Conservation (phyloP, 202 grass and related monocot genomes). For the Dendrocalamus latiflorus region DNA sequence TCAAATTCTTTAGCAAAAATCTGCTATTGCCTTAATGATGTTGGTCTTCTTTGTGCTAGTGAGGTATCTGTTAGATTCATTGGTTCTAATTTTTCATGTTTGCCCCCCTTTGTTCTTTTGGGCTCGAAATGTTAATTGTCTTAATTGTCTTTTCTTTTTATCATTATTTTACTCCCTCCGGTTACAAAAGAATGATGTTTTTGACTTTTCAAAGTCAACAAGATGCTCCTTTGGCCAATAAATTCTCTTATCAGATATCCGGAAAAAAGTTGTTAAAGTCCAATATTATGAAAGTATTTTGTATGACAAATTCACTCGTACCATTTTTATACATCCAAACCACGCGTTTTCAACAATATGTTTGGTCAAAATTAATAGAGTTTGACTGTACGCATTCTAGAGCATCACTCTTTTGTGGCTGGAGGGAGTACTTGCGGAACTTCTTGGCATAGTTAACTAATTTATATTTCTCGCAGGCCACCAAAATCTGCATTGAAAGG, state of each 20-base stretch:
- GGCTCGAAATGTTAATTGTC: neutral
- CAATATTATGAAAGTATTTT: no score
- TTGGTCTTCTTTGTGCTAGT: constrained; percentile 71
- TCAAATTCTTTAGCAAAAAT: constrained; percentile 58
- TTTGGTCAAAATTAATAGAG: no score
- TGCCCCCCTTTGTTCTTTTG: neutral
- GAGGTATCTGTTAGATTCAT: constrained; percentile 54
- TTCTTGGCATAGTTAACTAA: constrained; percentile 1
- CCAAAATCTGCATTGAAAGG: constrained; percentile 70
- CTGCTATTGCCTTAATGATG: constrained; percentile 66
- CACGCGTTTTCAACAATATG: no score
- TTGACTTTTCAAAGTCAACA: no score
- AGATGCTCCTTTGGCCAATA: no score
- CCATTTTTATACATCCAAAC: no score
- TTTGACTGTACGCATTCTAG: no score
- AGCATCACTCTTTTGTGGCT: no score
- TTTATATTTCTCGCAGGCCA: constrained; percentile 52
- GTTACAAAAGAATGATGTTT: no score
- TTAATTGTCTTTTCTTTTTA: neutral
- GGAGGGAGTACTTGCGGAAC: neutral
- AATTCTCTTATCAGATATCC: no score
- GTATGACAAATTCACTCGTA: no score
- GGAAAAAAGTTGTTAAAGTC: no score
- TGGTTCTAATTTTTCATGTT: neutral
- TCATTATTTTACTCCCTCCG: neutral